Evolutionary conservation across 75 land plant genomes (phyloP), one percentile per base, ranked within the genome.

Genomic region (Pinus taeda): DNA sequence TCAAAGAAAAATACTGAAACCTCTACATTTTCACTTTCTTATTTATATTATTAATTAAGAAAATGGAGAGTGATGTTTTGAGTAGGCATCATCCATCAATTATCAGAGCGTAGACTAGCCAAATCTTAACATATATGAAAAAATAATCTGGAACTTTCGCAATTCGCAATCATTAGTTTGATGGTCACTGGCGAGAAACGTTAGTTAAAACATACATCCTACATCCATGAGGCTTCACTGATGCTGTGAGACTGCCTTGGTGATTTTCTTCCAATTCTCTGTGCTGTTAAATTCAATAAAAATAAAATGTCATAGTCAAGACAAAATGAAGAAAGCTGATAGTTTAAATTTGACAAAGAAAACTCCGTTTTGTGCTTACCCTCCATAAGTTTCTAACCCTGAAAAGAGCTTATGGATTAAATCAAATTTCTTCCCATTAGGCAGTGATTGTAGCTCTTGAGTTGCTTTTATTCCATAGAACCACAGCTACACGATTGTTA

Each of bases 171-270:
- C 49, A 1, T 45, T 45, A 45, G 8, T 45, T 45, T 45, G 7
- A 45, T 45, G 49, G 7, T 45, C 61, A 3, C 20, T 60, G 56
- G 33, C 33, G 2, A 33, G 33, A 33, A 29, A 56, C 74, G 24
- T 6, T 22, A 15, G 75, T 77, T 30, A 84, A 75, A n/a, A 78
- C 71, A 71, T 39, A 81, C 80, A 89, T 89, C 71, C 77, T 83
- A 78, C 86, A 89, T 14, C 79, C 88, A 75, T 89, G 90, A 61
- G 88, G 57, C 20, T 60, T 65, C 75, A 86, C 78, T 3, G 53
- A 37, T 5, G 83, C 86, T 8, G 84, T 59, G 21, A 86, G 45
- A 26, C 42, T 57, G 4, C 74, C 74, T 55, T 55, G 58, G 36
- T 22, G 74, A 56, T 56, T 56, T 26, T 15, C 30, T 1, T 12